Conservation (phyloP, 106 monocot species). For the Phalaenopsis aphrodite region DNA sequence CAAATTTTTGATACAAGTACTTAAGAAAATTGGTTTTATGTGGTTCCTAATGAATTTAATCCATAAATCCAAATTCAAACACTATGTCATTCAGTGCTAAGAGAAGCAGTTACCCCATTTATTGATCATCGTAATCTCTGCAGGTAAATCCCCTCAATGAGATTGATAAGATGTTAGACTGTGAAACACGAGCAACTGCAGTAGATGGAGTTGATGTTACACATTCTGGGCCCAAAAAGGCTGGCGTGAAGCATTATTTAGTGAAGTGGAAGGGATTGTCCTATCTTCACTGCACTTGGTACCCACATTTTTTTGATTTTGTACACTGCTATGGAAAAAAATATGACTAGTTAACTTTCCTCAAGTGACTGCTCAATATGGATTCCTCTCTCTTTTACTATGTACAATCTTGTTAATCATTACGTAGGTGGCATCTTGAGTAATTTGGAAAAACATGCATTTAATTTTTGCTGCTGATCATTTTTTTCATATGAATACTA, state of each 20-base stretch:
- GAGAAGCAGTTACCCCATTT: background rate
- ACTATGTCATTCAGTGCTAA: background rate
- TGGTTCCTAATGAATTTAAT: background rate
- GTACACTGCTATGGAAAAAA: no score
- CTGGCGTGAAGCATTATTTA: constrained; percentile 58
- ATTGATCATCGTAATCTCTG: constrained; percentile 13
- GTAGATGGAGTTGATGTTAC: constrained; percentile 28
- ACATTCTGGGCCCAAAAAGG: constrained; percentile 38
- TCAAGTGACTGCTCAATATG: background rate
- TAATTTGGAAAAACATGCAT: background rate
- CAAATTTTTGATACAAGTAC: background rate
- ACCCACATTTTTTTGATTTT: constrained; percentile 4
- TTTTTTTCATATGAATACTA: background rate
- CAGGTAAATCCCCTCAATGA: constrained; percentile 78
- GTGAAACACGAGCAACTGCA: constrained; percentile 40
- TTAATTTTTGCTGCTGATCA: background rate
- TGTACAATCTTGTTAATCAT: background rate
- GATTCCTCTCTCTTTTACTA: background rate
- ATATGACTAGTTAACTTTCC: background rate
- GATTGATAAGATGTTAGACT: constrained; percentile 86
- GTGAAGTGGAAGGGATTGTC: constrained; percentile 98
- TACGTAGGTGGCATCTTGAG: background rate
- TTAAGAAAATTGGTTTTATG: background rate
- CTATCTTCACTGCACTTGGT: constrained; percentile 89
- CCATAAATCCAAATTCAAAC: background rate